Conservation (phyloP, 2,329 filamentous ascomycete species). For the Aspergillus sp. region DNA sequence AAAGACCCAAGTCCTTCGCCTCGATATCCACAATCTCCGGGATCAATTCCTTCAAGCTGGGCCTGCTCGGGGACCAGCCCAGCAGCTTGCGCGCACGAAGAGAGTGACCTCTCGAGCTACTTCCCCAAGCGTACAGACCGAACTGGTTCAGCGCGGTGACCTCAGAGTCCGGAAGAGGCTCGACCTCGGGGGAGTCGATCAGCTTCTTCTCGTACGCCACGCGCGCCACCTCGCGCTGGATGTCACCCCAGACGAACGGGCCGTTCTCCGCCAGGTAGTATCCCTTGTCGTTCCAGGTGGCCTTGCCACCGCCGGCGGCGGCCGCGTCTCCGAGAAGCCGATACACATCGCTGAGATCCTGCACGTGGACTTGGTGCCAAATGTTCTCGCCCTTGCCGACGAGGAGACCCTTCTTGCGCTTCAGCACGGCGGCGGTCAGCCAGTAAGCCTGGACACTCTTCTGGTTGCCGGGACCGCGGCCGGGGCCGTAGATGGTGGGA, state of each 20-base stretch:
- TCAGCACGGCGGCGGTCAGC: constrained; percentile 37
- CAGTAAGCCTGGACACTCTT: constrained; percentile 44
- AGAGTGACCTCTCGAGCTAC: constrained; percentile 37
- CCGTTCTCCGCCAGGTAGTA: constrained; percentile 52
- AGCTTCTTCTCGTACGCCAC: constrained; percentile 56
- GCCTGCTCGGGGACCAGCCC: constrained; percentile 41
- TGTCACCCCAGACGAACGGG: constrained; percentile 41
- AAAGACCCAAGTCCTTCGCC: constrained; percentile 39
- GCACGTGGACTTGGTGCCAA: constrained; percentile 43
- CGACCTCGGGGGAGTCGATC: constrained; percentile 43
- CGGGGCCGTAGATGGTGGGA: constrained; percentile 43
- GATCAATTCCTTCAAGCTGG: constrained; percentile 54
- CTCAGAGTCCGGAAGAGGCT: constrained; percentile 32
- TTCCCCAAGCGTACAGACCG: constrained; percentile 39
- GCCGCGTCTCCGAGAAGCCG: constrained; percentile 40
- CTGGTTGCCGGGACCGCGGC: constrained; percentile 37
- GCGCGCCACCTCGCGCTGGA: constrained; percentile 36
- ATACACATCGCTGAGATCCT: constrained; percentile 41
- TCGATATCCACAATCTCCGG: constrained; percentile 55
- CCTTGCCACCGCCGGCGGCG: constrained; percentile 37
- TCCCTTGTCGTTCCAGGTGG: constrained; percentile 45
- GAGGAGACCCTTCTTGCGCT: constrained; percentile 38
- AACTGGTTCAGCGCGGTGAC: constrained; percentile 44
- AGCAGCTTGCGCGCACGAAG: constrained; percentile 39
- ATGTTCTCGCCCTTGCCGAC: constrained; percentile 41